phyloP scores from a whole-genome alignment of 345 rosid genomes.

The Bruguiera gymnorhiza region DNA sequence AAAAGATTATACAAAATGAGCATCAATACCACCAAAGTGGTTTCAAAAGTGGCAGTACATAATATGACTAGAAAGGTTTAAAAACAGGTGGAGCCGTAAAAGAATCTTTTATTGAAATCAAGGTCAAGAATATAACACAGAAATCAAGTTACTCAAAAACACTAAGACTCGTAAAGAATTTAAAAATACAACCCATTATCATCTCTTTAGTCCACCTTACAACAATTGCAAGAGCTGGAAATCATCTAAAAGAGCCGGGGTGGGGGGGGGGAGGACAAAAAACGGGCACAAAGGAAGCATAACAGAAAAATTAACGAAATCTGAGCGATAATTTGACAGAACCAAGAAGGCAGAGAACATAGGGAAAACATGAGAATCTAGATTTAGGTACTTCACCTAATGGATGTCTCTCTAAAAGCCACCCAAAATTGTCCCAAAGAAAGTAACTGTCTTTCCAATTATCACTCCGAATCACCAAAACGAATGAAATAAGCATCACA shows the following conservation, averaged over 20 bases:
- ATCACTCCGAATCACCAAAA: slow-evolving; percentile 15
- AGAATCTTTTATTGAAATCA: slow-evolving; percentile 1
- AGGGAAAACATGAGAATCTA: slow-evolving; percentile 6
- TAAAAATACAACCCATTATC: too few species aligned
- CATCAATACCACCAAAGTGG: slow-evolving; percentile 43
- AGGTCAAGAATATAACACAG: slow-evolving; percentile 24
- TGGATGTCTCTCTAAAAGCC: slow-evolving; percentile 7
- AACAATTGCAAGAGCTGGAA: neutral
- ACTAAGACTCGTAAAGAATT: too few species aligned
- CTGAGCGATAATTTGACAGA: neutral
- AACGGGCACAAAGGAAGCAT: slow-evolving; percentile 2
- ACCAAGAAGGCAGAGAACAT: neutral
- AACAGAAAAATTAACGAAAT: neutral
- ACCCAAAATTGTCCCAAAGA: slow-evolving; percentile 9
- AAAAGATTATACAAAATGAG: slow-evolving; percentile 20
- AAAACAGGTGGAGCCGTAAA: too few species aligned
- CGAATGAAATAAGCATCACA: slow-evolving; percentile 28
- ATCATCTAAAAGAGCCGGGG: too few species aligned
- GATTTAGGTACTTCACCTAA: slow-evolving; percentile 22
- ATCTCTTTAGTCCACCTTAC: too few species aligned
- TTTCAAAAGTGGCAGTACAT: slow-evolving; percentile 13
- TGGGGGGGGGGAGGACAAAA: too few species aligned
- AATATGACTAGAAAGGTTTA: too few species aligned
- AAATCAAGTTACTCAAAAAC: slow-evolving; percentile 11
- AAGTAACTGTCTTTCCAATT: slow-evolving; percentile 8